Conservation (phyloP, 2,329 filamentous ascomycete species). For the Myriosclerotinia scirpicola region DNA sequence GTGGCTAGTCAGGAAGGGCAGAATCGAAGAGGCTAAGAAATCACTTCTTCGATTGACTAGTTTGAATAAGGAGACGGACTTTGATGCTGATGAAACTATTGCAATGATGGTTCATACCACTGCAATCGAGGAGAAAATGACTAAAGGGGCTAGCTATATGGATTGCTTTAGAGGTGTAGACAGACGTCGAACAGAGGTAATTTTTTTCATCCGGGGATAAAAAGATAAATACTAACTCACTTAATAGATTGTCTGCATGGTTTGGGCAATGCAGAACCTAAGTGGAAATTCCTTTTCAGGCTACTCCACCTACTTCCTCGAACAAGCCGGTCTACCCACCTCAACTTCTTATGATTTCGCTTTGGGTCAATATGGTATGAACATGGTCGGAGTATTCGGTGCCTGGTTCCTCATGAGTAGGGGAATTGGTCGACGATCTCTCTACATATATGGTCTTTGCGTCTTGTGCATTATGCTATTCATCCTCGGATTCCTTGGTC, state of each 20-base stretch:
- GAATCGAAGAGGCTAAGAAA: slow-evolving; percentile 46
- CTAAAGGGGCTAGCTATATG: slow-evolving; percentile 47
- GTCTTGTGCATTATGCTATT: slow-evolving; percentile 62
- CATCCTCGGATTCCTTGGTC: slow-evolving; percentile 70
- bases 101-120: slow-evolving; percentile 60
- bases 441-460: slow-evolving; percentile 53
- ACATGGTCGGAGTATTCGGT: slow-evolving; percentile 53
- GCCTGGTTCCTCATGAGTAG: slow-evolving; percentile 51
- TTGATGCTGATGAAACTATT: slow-evolving; percentile 51
- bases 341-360: slow-evolving; percentile 55
- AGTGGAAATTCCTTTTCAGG: slow-evolving; percentile 63
- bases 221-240: not conserved
- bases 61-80: slow-evolving; percentile 45
- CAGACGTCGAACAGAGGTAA: slow-evolving; percentile 50
- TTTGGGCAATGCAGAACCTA: slow-evolving; percentile 65
- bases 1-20: slow-evolving; percentile 50
- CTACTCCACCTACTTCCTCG: slow-evolving; percentile 61
- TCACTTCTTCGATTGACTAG: slow-evolving; percentile 40
- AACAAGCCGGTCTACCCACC: slow-evolving; percentile 54
- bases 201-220: not conserved
- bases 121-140: slow-evolving; percentile 52
- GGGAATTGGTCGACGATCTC: slow-evolving; percentile 49
- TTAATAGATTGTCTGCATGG: slow-evolving; percentile 52
- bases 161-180: slow-evolving; percentile 54
- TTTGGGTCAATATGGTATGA: slow-evolving; percentile 51